Evolutionary conservation across 495 filamentous ascomycete genomes (phyloP).

Genomic region (Gamarada debralockiae): DNA sequence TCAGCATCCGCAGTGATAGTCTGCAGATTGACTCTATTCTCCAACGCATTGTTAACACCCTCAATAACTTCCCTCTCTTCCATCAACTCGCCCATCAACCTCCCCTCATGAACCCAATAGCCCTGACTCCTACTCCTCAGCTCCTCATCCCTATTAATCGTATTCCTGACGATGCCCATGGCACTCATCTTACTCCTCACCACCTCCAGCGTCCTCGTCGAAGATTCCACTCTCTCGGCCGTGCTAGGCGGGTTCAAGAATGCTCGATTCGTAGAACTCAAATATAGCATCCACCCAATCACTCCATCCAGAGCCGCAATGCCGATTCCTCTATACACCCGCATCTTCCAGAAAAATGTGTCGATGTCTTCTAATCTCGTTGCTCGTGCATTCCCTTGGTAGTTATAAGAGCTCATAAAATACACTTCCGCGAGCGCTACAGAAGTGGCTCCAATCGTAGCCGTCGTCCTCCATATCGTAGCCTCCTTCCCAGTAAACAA

Average conservation of each 20-base stretch:
- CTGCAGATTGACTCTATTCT: conserved; percentile 46
- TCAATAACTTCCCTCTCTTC: conserved; percentile 57
- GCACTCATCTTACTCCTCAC: conserved; percentile 44
- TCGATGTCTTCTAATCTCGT: conserved; percentile 54
- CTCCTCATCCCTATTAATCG: conserved; percentile 47
- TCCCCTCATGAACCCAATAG: conserved; percentile 53
- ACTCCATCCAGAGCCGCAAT: conserved; percentile 60
- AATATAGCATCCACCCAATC: conserved; percentile 60
- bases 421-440: conserved; percentile 65
- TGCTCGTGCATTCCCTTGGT: conserved; percentile 53
- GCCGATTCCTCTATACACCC: conserved; percentile 50
- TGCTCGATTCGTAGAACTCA: conserved; percentile 70
- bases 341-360: conserved; percentile 65
- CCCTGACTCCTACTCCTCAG: conserved; percentile 37
- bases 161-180: conserved; percentile 51
- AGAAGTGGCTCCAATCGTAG: conserved; percentile 57
- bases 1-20: conserved; percentile 50
- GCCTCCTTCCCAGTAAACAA: conserved; percentile 54
- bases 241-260: conserved; percentile 40
- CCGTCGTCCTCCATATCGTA: conserved; percentile 62
- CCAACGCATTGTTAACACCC: conserved; percentile 50
- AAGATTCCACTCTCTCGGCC: conserved; percentile 44
- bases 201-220: conserved; percentile 32
- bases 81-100: conserved; percentile 52
- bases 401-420: conserved; percentile 52